phyloP scores from a whole-genome alignment of 805 yeast species.

The Candida silvatica region DNA sequence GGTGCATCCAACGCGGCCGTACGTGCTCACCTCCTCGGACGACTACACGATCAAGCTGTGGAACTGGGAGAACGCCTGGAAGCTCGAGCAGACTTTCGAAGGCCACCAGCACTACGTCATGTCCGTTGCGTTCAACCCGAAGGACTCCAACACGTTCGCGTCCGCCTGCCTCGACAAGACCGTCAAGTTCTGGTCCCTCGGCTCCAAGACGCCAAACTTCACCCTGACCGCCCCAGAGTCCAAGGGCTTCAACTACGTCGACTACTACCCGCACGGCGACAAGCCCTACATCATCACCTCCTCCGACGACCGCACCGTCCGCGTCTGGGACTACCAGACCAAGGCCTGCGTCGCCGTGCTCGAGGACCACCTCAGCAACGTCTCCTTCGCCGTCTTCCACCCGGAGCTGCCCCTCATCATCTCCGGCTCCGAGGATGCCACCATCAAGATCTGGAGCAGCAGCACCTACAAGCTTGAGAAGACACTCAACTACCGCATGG shows the following conservation, averaged over 20 bases:
- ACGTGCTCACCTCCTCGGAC: constrained; percentile 81
- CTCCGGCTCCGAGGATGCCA: constrained; percentile 95
- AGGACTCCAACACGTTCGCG: constrained; percentile 96
- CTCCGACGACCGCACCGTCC: constrained; percentile 83
- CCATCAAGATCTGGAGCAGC: constrained; percentile 91
- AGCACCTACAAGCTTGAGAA: constrained; percentile 91
- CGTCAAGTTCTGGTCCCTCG: constrained; percentile 93
- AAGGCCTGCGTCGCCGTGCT: constrained; percentile 90
- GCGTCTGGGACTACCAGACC: constrained; percentile 96
- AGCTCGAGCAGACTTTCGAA: constrained; percentile 79
- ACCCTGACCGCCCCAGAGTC: constrained; percentile 86
- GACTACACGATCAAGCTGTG: constrained; percentile 88
- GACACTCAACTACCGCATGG: constrained; percentile 83
- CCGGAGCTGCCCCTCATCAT: constrained; percentile 93
- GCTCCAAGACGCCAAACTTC: constrained; percentile 81
- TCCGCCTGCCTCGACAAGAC: constrained; percentile 95
- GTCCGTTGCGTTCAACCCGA: constrained; percentile 93
- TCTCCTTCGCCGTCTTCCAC: constrained; percentile 95
- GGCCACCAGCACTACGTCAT: constrained; percentile 95
- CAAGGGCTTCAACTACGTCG: constrained; percentile 93
- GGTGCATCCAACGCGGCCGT: constrained; percentile 91
- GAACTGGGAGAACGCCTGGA: constrained; percentile 98
- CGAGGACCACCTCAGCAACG: constrained; percentile 91
- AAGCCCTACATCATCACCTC: constrained; percentile 92
- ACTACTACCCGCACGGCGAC: constrained; percentile 94